Evolutionary conservation across 352 stramenopile species (phyloP).

Genomic region (Phytophthora citricola): DNA sequence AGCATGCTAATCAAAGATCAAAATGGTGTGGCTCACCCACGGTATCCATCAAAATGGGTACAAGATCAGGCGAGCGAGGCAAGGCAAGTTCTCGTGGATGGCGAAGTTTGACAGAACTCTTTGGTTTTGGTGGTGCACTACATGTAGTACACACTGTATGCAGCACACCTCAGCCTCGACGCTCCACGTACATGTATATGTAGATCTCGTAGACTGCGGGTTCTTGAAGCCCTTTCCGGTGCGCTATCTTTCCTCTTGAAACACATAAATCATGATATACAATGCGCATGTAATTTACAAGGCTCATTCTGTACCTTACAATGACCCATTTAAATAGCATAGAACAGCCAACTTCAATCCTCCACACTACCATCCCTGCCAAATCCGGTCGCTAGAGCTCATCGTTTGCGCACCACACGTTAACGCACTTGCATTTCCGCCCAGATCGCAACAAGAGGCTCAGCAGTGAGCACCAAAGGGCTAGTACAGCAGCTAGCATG

Average conservation of each 20-base stretch:
- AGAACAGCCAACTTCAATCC: conserved; percentile 17
- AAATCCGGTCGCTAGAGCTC: conserved; percentile 5
- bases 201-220: neutral
- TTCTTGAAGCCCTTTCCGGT: neutral
- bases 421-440: conserved; percentile 34
- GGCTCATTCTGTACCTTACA: neutral
- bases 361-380: conserved; percentile 13
- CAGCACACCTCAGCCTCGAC: neutral
- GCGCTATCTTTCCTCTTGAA: neutral
- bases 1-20: conserved; percentile 24
- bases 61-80: conserved; percentile 10
- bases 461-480: conserved; percentile 8
- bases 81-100: conserved; percentile 11
- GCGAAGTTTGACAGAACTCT: neutral
- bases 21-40: neutral
- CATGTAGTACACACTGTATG: neutral
- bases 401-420: conserved; percentile 41
- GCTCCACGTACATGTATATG: neutral
- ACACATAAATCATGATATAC: neutral
- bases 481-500: conserved; percentile 44
- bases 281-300: neutral
- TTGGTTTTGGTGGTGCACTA: neutral
- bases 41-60: conserved; percentile 29
- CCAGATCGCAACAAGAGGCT: conserved; percentile 23
- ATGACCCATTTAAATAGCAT: neutral